Conservation (phyloP, 2,329 filamentous ascomycete genomes). For the Dryadomyces quercus-mongolicae region DNA sequence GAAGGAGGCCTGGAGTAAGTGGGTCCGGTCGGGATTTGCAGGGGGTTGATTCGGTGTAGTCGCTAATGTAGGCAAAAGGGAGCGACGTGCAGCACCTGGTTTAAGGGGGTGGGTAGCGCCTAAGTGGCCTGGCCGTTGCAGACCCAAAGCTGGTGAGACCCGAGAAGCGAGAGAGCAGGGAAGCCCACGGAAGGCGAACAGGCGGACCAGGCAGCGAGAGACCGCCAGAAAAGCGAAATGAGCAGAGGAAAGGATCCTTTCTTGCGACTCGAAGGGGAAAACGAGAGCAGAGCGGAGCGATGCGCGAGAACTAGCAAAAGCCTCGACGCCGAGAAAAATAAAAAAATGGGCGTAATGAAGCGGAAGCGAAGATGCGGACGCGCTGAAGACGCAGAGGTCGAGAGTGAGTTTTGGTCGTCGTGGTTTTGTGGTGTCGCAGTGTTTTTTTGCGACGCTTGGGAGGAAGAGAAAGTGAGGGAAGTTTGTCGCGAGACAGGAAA, state of each 20-base stretch:
- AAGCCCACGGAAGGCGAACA: neutral
- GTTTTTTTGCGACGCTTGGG: constrained; percentile 6
- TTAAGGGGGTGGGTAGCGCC: constrained; percentile 1
- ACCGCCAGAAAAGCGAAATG: neutral
- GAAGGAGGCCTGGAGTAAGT: constrained; percentile 3
- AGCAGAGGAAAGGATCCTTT: neutral
- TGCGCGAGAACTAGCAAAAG: constrained; percentile 37
- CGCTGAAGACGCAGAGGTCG: neutral
- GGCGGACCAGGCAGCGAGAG: neutral
- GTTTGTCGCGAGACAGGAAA: constrained; percentile 1
- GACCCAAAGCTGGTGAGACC: neutral
- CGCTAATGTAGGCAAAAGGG: constrained; percentile 8
- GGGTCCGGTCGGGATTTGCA: constrained; percentile 6
- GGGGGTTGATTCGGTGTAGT: neutral
- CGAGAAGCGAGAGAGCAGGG: neutral
- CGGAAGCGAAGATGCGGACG: neutral
- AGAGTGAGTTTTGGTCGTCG: constrained; percentile 1
- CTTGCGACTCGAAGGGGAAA: neutral
- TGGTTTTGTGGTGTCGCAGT: constrained; percentile 2
- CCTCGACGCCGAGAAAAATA: constrained; percentile 18
- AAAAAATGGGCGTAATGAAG: neutral
- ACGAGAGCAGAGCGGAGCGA: neutral
- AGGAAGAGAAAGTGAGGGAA: constrained; percentile 3
- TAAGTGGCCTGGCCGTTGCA: neutral
- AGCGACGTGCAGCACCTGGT: neutral